Evolutionary conservation across 257 asterid genomes (phyloP).

Genomic region (Eucommia ulmoides): DNA sequence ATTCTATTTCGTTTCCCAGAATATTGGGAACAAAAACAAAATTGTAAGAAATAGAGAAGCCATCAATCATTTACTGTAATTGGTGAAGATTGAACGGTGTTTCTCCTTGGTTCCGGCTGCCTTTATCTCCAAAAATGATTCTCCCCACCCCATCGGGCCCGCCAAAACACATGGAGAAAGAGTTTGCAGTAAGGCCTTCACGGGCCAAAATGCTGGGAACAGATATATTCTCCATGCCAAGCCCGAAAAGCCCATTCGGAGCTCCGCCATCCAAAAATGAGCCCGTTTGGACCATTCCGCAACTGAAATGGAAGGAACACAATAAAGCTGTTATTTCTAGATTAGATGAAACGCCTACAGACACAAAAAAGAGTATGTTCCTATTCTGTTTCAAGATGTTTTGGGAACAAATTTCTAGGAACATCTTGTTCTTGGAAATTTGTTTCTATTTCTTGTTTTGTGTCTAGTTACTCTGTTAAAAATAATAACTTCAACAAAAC

Average conservation of each 20-base stretch:
- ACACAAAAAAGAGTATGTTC: too few relatives aligned
- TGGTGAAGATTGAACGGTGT: conserved; percentile 63
- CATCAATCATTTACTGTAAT: conserved; percentile 47
- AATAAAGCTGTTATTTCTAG: background rate
- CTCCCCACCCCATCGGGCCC: conserved; percentile 77
- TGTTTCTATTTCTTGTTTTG: too few relatives aligned
- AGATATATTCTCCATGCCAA: conserved; percentile 61
- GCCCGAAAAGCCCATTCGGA: conserved; percentile 90
- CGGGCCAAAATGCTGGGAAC: conserved; percentile 78
- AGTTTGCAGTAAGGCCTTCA: conserved; percentile 72
- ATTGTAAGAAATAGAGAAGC: background rate
- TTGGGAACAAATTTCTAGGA: too few relatives aligned
- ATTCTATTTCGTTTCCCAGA: too few relatives aligned
- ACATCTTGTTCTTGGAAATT: too few relatives aligned
- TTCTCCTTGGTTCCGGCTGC: conserved; percentile 42
- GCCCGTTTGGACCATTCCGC: conserved; percentile 91
- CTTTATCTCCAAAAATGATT: conserved; percentile 88
- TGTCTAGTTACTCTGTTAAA: too few relatives aligned
- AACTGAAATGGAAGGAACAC: conserved; percentile 33
- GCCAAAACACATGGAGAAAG: conserved; percentile 91
- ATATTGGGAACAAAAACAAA: background rate
- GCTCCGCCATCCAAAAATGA: conserved; percentile 86
- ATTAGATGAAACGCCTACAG: too few relatives aligned
- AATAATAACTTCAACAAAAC: too few relatives aligned
- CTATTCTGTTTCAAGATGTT: too few relatives aligned